Percentiles rank a stretch among this genome's conserved stretches.
phyloP scores from a whole-genome alignment of 2,329 filamentous ascomycete genomes.

The Trichophyton verrucosum region DNA sequence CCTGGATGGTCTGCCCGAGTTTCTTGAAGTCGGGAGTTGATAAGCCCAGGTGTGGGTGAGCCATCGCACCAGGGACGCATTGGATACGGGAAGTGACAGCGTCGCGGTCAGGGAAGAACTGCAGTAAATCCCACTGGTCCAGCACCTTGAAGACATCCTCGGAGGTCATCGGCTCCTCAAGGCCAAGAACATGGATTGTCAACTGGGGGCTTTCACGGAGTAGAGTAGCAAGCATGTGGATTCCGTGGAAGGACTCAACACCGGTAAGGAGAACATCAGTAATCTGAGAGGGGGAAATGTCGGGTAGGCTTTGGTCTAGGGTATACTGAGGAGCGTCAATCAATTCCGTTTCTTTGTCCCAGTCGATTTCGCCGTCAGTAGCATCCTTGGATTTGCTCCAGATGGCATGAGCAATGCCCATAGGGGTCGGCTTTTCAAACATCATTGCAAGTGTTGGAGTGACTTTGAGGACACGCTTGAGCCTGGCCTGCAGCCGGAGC shows the following conservation, averaged over 20 bases:
- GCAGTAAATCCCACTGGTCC: conserved; percentile 3
- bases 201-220: not conserved
- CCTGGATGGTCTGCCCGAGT: conserved; percentile 6
- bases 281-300: not conserved
- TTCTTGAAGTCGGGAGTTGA: not conserved
- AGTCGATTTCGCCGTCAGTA: conserved; percentile 6
- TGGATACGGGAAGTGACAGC: not conserved
- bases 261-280: conserved; percentile 9
- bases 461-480: conserved; percentile 7
- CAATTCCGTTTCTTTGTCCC: conserved; percentile 6
- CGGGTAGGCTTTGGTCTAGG: not conserved
- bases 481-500: conserved; percentile 6
- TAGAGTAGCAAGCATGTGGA: conserved; percentile 6
- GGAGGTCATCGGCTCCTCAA: not conserved
- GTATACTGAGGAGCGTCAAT: not conserved
- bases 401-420: conserved; percentile 7
- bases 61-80: conserved; percentile 6
- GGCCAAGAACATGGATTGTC: conserved; percentile 4
- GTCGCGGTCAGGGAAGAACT: conserved; percentile 2
- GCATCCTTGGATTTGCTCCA: not conserved
- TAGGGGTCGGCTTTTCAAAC: conserved; percentile 9
- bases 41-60: conserved; percentile 3
- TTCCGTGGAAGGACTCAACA: conserved; percentile 7
- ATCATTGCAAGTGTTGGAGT: conserved; percentile 6
- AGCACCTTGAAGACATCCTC: not conserved